Evolutionary conservation across 2,329 filamentous ascomycete species (phyloP), one percentile per base, ranked within the genome.

Genomic region (Cryphonectria nitschkei): DNA sequence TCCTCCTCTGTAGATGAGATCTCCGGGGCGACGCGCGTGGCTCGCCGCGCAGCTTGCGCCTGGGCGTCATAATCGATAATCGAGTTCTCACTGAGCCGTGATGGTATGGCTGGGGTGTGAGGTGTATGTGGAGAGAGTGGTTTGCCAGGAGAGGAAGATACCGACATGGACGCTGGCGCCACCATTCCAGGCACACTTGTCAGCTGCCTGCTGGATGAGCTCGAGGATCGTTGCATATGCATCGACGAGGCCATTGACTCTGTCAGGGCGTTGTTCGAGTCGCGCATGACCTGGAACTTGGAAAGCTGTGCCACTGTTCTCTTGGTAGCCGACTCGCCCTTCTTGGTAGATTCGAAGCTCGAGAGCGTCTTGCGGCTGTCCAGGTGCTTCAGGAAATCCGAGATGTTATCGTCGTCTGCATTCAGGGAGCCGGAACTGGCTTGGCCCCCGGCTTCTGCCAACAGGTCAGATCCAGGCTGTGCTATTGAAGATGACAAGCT

Each of bases 191-290:
- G 87, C 3, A 89, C 85, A 73, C 88, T 89, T 13, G 85, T 82
- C 64, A 90, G 76, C 70, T 89, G 88, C 39, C 88, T 82, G 74
- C 88, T 90, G 0, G 88, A 90, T 0, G 94, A 93, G 71, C 89
- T 93, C 5, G 92, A 94, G 0, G 94, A 96, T 54, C 93, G 89
- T 63, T 97, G 92, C 70, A 98, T 83, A 75, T 97, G 89, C 76
- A 94, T 87, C 0, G 95, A 98, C 0, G 94, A 96, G 39, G 93
- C 94, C 87, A 99, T 94, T 0, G 94, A 97, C 68, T 99, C 96
- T 0, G 94, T 97, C 56, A 99, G 86, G 6, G 90, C 92, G 69
- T 93, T 92, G 77, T 97, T 95, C 0, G 93, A 95, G 72, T 98
- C 95, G 74, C 90, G 89, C 93, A 98, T 95, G 71, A 89, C 87